phyloP scores from a whole-genome alignment of 1,284 basidiomycete genomes.

The Naganishia liquefaciens region DNA sequence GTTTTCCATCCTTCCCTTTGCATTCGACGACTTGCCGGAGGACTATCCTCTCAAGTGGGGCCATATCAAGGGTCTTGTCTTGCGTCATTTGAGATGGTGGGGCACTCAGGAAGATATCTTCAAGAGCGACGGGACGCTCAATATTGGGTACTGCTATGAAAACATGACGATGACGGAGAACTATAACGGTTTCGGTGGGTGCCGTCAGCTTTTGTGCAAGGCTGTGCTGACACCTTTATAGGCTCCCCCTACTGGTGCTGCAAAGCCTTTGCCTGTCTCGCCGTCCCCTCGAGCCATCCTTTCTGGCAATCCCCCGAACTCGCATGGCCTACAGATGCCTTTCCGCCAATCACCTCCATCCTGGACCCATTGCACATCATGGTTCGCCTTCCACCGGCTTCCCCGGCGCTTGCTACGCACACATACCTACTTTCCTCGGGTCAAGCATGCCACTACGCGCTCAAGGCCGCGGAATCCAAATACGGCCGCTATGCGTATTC shows the following conservation, averaged over 20 bases:
- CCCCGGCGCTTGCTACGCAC: constrained; percentile 61
- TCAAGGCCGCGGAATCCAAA: constrained; percentile 74
- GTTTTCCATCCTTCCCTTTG: constrained; percentile 70
- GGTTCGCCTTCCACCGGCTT: constrained; percentile 45
- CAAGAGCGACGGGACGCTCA: constrained; percentile 67
- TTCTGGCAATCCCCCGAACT: constrained; percentile 70
- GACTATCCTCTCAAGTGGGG: constrained; percentile 70
- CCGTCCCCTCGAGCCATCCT: constrained; percentile 65
- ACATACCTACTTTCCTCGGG: constrained; percentile 72
- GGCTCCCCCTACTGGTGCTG: constrained; percentile 77
- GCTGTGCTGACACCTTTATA: constrained; percentile 12
- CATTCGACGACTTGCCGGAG: constrained; percentile 56
- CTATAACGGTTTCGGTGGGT: constrained; percentile 69
- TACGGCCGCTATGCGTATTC: constrained; percentile 76
- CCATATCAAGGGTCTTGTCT: constrained; percentile 68
- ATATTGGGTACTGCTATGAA: constrained; percentile 71
- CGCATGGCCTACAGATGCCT: constrained; percentile 58
- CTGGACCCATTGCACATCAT: constrained; percentile 69
- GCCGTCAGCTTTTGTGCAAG: background rate
- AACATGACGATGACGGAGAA: constrained; percentile 74
- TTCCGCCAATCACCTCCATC: constrained; percentile 58
- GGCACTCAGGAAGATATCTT: constrained; percentile 59
- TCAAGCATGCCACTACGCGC: constrained; percentile 73
- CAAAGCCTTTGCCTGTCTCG: constrained; percentile 71
- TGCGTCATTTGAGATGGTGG: constrained; percentile 74